Conservation (phyloP, 1,139 yeast genomes). For the Kodamaea ohmeri region DNA sequence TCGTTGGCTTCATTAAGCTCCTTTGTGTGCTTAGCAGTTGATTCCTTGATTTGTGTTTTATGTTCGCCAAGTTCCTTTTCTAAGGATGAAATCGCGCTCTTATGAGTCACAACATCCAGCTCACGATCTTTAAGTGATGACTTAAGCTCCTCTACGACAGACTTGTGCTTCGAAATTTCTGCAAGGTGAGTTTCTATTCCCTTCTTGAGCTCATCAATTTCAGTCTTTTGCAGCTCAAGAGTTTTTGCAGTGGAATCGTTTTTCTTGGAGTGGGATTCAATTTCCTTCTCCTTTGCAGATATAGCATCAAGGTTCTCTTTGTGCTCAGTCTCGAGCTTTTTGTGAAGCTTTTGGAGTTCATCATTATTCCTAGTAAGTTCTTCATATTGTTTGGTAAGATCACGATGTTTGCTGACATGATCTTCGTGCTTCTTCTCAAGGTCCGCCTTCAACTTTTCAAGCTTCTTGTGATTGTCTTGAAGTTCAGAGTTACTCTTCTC, state of each 20-base stretch:
- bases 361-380: not conserved
- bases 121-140: not conserved
- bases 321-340: not conserved
- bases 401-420: slow-evolving; percentile 4
- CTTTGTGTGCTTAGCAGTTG: not conserved
- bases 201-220: slow-evolving; percentile 2
- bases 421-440: not conserved
- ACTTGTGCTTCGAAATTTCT: not conserved
- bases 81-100: not conserved
- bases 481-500: slow-evolving; percentile 3
- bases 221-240: slow-evolving; percentile 1
- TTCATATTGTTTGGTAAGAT: not conserved
- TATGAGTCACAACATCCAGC: not conserved
- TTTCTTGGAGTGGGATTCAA: slow-evolving; percentile 1
- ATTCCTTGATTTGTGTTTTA: slow-evolving; percentile 2
- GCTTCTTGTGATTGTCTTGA: not conserved
- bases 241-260: slow-evolving; percentile 1
- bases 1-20: not conserved
- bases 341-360: not conserved
- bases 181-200: slow-evolving; percentile 1
- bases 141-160: not conserved
- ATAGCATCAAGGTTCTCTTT: not conserved
- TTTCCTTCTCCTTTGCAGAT: slow-evolving; percentile 1
- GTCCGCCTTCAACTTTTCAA: not conserved
- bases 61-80: slow-evolving; percentile 1